Evolutionary conservation across 805 yeast genomes (phyloP).

Genomic region (Debaryomyces prosopidis): DNA sequence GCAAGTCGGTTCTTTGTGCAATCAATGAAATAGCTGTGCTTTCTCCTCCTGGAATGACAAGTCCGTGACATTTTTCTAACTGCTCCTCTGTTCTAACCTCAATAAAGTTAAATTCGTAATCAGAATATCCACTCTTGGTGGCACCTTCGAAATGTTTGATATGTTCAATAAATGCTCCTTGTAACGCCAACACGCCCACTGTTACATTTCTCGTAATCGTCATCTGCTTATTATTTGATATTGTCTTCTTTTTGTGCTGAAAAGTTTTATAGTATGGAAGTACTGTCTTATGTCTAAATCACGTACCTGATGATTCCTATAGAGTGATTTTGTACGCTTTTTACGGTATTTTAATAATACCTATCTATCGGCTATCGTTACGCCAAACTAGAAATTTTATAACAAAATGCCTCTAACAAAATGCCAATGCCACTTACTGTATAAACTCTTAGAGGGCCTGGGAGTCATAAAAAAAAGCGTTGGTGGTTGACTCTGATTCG

Average conservation of each 20-base stretch:
- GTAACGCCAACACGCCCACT: constrained; percentile 75
- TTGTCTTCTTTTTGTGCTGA: background rate
- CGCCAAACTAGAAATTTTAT: too few species aligned
- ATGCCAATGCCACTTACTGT: background rate
- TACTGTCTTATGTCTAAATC: too few species aligned
- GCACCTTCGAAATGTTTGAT: constrained; percentile 47
- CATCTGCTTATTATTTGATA: constrained; percentile 8
- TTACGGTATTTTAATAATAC: too few species aligned
- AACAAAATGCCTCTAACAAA: too few species aligned
- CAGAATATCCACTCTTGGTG: constrained; percentile 21
- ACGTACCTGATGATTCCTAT: too few species aligned
- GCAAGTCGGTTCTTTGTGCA: constrained; percentile 62
- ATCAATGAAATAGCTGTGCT: constrained; percentile 69
- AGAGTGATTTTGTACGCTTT: too few species aligned
- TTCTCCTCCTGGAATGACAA: constrained; percentile 75
- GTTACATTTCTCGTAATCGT: constrained; percentile 14
- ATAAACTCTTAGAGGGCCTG: background rate
- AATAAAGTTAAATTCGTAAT: constrained; percentile 31
- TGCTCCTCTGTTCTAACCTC: constrained; percentile 57
- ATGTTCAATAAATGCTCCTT: constrained; percentile 79
- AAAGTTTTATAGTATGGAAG: too few species aligned
- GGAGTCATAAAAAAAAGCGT: background rate
- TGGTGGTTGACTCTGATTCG: background rate
- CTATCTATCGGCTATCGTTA: too few species aligned
- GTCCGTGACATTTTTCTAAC: constrained; percentile 51